phyloP scores from a whole-genome alignment of 805 yeast species.

The Candida insectalens region DNA sequence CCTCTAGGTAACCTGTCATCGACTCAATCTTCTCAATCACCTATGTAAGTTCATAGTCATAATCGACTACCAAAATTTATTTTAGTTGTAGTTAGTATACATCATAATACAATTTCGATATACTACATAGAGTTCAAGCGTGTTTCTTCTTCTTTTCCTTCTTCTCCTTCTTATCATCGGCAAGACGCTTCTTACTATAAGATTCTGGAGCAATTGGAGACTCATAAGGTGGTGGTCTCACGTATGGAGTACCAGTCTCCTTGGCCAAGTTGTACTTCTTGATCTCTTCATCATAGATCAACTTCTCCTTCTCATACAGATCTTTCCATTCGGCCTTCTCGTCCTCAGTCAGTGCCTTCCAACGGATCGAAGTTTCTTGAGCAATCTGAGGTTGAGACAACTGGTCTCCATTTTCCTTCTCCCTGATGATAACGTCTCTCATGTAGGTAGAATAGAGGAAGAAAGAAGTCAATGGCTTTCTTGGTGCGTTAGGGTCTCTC shows the following conservation, averaged over 20 bases:
- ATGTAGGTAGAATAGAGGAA: conserved; percentile 68
- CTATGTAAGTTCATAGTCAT: too few species aligned
- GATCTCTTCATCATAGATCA: conserved; percentile 22
- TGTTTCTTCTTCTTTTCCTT: conserved; percentile 46
- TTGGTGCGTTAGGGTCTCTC: conserved; percentile 89
- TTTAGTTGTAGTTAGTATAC: too few species aligned
- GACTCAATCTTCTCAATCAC: too few species aligned
- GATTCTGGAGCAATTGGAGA: conserved; percentile 6
- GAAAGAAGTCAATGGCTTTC: conserved; percentile 85
- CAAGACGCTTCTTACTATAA: background rate
- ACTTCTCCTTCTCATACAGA: conserved; percentile 38
- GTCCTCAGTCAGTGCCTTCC: conserved; percentile 63
- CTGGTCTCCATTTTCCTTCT: conserved; percentile 48
- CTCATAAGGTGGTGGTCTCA: too few species aligned
- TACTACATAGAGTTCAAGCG: conserved; percentile 9
- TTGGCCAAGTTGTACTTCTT: conserved; percentile 21
- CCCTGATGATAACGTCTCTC: conserved; percentile 62
- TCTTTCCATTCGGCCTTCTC: conserved; percentile 70
- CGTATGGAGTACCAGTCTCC: conserved; percentile 19
- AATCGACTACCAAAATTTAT: too few species aligned
- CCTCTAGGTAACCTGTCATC: too few species aligned
- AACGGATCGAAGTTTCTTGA: conserved; percentile 64
- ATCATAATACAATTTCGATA: too few species aligned
- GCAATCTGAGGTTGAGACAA: conserved; percentile 71
- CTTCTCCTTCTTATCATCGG: conserved; percentile 16